These are phyloP conservation scores for Clonostachys solani DNA, from an alignment of 2,329 filamentous ascomycete species.

Conservation along the genomic window DNA sequence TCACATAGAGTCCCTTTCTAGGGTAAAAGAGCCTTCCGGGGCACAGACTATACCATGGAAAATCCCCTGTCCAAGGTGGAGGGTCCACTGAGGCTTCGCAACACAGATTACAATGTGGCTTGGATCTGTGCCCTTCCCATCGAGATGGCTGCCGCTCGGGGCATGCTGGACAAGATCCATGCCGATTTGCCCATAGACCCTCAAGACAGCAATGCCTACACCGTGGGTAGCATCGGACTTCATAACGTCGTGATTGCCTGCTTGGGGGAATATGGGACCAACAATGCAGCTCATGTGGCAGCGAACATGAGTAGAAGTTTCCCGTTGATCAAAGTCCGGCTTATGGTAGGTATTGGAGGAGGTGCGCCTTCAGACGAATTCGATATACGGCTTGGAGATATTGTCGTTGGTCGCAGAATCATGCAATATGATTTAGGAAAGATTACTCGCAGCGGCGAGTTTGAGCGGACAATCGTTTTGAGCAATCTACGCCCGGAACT, in stretches of 20 bases:
- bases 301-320: constrained; percentile 24
- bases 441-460: neutral
- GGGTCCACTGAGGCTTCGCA: too few relatives aligned
- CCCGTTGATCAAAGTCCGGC: constrained; percentile 13
- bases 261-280: constrained; percentile 17
- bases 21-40: too few relatives aligned
- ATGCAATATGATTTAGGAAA: constrained; percentile 14
- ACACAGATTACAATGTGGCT: constrained; percentile 8
- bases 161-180: constrained; percentile 13
- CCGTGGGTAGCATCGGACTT: constrained; percentile 11
- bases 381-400: constrained; percentile 30
- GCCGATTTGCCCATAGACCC: constrained; percentile 4
- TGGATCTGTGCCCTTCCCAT: constrained; percentile 16
- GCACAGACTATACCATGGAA: too few relatives aligned
- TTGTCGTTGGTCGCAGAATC: constrained; percentile 19
- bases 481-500: constrained; percentile 4
- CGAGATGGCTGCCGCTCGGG: constrained; percentile 14
- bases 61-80: too few relatives aligned
- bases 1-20: too few relatives aligned
- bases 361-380: constrained; percentile 10
- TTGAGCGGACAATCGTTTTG: constrained; percentile 15
- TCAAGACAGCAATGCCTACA: constrained; percentile 17
- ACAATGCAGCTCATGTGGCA: constrained; percentile 20
- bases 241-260: constrained; percentile 24
- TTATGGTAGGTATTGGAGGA: constrained; percentile 13